A percentile compares a stretch with the other conserved stretches of the same genome.
phyloP scores from a whole-genome alignment of 106 monocot species.

The Dendrobium officinale region DNA sequence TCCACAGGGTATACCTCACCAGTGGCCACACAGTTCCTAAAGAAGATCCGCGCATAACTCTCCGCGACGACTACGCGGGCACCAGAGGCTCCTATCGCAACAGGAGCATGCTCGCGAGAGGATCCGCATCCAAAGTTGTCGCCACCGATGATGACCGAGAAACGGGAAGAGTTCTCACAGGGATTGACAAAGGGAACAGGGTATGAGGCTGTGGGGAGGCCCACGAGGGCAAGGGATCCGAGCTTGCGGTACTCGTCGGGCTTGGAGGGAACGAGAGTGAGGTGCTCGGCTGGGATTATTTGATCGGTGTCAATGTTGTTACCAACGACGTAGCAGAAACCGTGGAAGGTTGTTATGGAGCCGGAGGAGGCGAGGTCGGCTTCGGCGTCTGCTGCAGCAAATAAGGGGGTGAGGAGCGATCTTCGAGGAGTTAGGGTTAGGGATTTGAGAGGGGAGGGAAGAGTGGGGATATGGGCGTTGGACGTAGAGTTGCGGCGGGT shows the following conservation, averaged over 20 bases:
- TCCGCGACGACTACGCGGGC: conserved; percentile 66
- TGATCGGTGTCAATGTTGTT: conserved; percentile 99
- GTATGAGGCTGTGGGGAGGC: conserved; percentile 66
- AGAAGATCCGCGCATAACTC: conserved; percentile 85
- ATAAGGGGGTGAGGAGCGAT: conserved; percentile 5
- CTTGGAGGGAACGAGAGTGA: conserved; percentile 95
- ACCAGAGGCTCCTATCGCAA: conserved; percentile 86
- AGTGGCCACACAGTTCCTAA: conserved; percentile 88
- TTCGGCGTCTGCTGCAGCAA: not conserved
- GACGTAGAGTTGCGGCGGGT: not conserved
- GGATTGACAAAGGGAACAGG: conserved; percentile 69
- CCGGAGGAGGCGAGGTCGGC: not conserved
- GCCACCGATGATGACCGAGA: conserved; percentile 69
- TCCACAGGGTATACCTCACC: conserved; percentile 94
- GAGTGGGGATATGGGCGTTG: not conserved
- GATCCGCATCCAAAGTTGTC: conserved; percentile 97
- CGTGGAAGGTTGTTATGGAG: conserved; percentile 50
- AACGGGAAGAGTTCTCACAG: conserved; percentile 32
- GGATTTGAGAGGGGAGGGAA: not conserved
- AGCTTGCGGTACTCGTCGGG: conserved; percentile 93
- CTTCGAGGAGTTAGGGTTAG: conserved; percentile 7
- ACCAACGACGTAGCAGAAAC: conserved; percentile 82
- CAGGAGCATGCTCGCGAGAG: conserved; percentile 95
- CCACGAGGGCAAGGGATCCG: conserved; percentile 67
- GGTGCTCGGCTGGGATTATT: conserved; percentile 94